Evolutionary conservation across 768 basidiomycete species (phyloP).

Genomic region (Lactarius tabidus): DNA sequence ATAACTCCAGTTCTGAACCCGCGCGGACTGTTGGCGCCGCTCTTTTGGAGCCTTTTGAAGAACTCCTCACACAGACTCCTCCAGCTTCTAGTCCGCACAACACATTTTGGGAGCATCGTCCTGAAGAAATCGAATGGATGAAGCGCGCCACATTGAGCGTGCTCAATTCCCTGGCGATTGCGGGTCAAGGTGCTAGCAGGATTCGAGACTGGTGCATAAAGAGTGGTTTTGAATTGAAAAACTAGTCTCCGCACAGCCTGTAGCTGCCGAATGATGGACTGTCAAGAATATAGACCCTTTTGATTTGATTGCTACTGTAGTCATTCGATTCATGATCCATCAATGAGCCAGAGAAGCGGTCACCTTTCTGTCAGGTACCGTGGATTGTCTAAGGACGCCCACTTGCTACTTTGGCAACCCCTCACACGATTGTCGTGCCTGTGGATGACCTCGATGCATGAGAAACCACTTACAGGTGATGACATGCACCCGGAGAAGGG

Average conservation of each 20-base stretch:
- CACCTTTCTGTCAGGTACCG: not conserved
- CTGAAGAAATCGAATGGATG: constrained; percentile 35
- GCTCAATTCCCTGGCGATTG: not conserved
- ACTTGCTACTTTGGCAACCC: not conserved
- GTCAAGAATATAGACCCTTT: not conserved
- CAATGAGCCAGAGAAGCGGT: not conserved
- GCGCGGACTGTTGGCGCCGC: constrained; percentile 40
- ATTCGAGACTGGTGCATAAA: constrained; percentile 20
- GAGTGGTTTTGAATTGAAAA: constrained; percentile 7
- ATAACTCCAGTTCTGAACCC: constrained; percentile 27
- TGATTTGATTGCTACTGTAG: not conserved
- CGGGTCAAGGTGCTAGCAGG: constrained; percentile 8
- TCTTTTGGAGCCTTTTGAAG: constrained; percentile 41
- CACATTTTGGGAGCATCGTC: constrained; percentile 24
- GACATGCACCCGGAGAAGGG: not conserved
- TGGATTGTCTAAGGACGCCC: not conserved
- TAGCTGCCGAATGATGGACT: not conserved
- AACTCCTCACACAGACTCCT: constrained; percentile 29
- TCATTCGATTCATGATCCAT: not conserved
- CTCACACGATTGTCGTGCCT: not conserved
- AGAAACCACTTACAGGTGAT: not conserved
- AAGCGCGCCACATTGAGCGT: constrained; percentile 15
- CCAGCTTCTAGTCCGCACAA: constrained; percentile 21
- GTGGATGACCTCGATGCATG: not conserved
- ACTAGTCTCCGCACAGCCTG: not conserved